Base-by-base conservation (phyloP, 768 basidiomycete species). In the Amanita muscaria region DNA sequence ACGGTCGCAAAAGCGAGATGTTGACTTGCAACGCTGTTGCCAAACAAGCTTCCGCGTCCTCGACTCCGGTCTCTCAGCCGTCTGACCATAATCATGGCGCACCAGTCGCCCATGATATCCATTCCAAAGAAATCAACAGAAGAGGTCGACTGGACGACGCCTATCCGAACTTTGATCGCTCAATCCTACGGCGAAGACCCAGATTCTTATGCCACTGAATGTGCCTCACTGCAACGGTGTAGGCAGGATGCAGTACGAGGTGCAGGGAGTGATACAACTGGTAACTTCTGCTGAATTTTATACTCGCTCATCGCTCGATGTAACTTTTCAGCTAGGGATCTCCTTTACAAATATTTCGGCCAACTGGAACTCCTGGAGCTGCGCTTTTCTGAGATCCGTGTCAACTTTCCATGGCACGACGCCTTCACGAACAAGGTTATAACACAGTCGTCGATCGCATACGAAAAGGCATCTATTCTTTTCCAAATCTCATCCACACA, bases 301-400 rank as follows among this genome's bases (percentile, higher is more conserved):
- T 24, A 19, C 39, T 14, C 29, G 15, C 18, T 43, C 22, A 19
- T 14, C 39, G 32, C 33, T 42, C 50, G 27, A 51, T 21, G 11
- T 14, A 40, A 44, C 36, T 27, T 31, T 40, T 19, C 36, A 83
- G 93, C 85, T 10, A 76, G 93, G 39, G 94, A 98, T 67, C 73
- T 98, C 16, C 72, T 99, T 34, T 97, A 94, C 83, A 97, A 96
- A 66, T 99, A 99, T 69, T 99, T 98, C 67, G 94, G 96, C 27
- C 96, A 99, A 63, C 81, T 99, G 34, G 96, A 99, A 58, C 78
- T 98, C 4, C 80, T 99, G 31, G 96, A 99, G 60, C 76, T 99
- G 42, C 81, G 96, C 29, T 99, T 99, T 68, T 80, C 94, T 7
- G 94, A 98, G 61, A 90, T 98, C 51, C 79, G 88, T 53, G 92